Evolutionary conservation across 495 filamentous ascomycete genomes (phyloP), one percentile per base, ranked within the genome.

Genomic region (Aspergillus steynii): DNA sequence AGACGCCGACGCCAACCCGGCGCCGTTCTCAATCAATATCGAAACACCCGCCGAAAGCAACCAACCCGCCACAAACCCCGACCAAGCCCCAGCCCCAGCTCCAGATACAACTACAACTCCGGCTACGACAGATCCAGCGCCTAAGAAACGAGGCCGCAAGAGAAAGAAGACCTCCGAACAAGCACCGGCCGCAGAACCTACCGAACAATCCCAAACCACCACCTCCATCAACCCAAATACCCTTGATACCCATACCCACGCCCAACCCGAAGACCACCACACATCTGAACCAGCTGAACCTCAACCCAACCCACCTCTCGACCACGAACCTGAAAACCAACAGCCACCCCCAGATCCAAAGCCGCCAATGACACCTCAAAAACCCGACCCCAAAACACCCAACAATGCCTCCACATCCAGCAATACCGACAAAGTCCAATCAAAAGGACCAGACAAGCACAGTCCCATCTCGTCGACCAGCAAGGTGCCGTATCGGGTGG

Each of bases 401-500:
- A 29, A 51, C 42, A 61, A 61, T 45, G 4, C 58, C 48, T 25
- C 50, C 52, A 15, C 12, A 9, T 26, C 10, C 12, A 34, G 50
- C n/a, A 14, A 7, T 20, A 50, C n/a, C 15, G 20, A 29, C 8
- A 66, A 59, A 56, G 54, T 42, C 60, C 1, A 46, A n/a, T 20
- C 50, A 14, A 76, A 73, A 32, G 73, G 73, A 9, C 72, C 75
- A 25, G 55, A 62, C 3, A 77, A 77, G 58, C 79, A 82, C 51
- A 83, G 77, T 51, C 83, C 86, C 1, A 75, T 87, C 28, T 68
- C 71, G 2, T 80, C 72, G 34, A 83, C 80, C 29, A 74, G 78
- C 49, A 87, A 84, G 57, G 83, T 86, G 5, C 75, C 82, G 1
- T 87, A 85, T 52, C 77, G 88, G 4, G 88, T 92, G 34, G 89